A percentile compares a stretch with the other conserved stretches of the same genome.
These are phyloP conservation scores for Vanilla planifolia DNA, from an alignment of 106 monocot species.

Conservation along the genomic window DNA sequence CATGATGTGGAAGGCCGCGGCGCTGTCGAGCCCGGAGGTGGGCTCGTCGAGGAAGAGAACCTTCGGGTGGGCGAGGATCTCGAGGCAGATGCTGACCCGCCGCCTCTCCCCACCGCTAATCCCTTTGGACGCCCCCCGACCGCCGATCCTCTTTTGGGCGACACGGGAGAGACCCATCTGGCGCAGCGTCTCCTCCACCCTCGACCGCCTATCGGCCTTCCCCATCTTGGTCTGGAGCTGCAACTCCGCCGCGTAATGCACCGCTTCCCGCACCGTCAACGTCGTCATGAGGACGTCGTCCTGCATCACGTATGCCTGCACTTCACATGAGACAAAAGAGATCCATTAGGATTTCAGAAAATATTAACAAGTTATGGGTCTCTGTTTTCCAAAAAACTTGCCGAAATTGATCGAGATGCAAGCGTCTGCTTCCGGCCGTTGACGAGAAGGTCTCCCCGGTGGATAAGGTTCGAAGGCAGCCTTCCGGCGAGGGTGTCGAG, in stretches of 20 bases:
- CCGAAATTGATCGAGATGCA: constrained; percentile 30
- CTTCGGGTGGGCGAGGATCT: constrained; percentile 69
- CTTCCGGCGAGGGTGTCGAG: constrained; percentile 33
- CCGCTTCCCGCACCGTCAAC: constrained; percentile 61
- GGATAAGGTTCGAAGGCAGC: constrained; percentile 7
- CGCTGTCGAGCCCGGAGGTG: constrained; percentile 86
- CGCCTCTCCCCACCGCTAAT: constrained; percentile 80
- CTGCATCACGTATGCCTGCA: constrained; percentile 67
- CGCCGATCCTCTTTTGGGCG: constrained; percentile 37
- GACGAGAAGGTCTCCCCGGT: constrained; percentile 12
- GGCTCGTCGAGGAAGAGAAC: constrained; percentile 89
- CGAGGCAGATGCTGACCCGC: constrained; percentile 49
- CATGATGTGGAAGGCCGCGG: constrained; percentile 80
- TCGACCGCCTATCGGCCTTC: constrained; percentile 28
- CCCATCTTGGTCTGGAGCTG: constrained; percentile 47
- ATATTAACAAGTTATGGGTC: no score
- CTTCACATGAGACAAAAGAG: not conserved
- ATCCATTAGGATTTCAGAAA: no score
- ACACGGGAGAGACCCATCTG: constrained; percentile 66
- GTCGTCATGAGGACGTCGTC: constrained; percentile 60
- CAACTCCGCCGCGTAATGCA: constrained; percentile 47
- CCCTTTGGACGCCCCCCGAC: constrained; percentile 53
- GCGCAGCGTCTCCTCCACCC: constrained; percentile 47
- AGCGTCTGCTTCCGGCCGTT: constrained; percentile 25
- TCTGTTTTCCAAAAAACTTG: no score